Percentiles rank a stretch among this genome's conserved stretches.
Conservation (phyloP, 2,329 filamentous ascomycete species). For the Trichoderma koningii region DNA sequence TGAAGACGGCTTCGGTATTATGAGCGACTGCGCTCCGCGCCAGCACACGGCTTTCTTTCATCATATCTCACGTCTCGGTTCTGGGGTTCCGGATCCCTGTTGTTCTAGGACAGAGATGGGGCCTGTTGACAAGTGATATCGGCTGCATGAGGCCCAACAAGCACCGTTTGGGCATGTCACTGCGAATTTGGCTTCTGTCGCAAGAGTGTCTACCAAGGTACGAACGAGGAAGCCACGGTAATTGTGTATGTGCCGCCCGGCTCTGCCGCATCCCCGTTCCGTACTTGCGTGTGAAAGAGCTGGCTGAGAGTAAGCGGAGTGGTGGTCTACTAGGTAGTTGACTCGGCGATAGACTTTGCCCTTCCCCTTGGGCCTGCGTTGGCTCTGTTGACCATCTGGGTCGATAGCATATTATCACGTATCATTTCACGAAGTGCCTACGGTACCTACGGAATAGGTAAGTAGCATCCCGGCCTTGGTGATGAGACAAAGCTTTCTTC, state of each 20-base stretch:
- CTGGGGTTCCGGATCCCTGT: constrained; percentile 15
- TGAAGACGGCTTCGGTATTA: no score
- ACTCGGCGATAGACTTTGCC: constrained; percentile 11
- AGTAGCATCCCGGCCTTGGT: no score
- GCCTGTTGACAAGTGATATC: constrained; percentile 17
- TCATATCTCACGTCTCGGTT: constrained; percentile 9
- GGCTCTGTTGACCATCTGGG: neutral
- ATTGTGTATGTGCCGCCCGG: neutral
- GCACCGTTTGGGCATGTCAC: constrained; percentile 17
- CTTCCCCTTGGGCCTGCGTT: constrained; percentile 6
- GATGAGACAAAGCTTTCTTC: no score
- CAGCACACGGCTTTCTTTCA: neutral
- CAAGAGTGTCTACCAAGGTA: neutral
- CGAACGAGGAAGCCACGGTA: neutral
- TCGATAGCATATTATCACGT: neutral
- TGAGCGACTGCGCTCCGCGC: neutral
- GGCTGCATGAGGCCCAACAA: constrained; percentile 11
- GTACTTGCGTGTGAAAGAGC: neutral
- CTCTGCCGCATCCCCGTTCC: neutral
- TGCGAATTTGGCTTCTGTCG: neutral
- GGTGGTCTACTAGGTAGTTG: neutral
- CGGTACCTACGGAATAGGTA: no score
- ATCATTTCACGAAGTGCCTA: no score
- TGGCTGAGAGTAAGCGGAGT: neutral
- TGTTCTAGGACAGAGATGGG: neutral